Conservation (phyloP, 129 eudicot genomes). For the Dittrichia graveolens region DNA sequence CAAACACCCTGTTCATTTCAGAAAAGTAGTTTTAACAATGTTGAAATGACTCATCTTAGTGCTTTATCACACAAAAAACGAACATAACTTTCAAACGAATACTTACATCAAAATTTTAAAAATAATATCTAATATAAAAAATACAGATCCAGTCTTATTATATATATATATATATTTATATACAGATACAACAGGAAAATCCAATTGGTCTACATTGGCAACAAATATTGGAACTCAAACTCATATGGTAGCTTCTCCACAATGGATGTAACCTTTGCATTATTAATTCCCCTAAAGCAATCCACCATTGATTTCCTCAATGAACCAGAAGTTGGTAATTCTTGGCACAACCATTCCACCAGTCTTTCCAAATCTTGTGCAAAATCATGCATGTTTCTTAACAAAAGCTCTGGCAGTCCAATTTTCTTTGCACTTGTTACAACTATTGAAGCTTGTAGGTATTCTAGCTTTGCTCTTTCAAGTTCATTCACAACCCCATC, state of each 20-base stretch:
- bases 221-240: slow-evolving; percentile 78
- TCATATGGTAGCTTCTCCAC: slow-evolving; percentile 83
- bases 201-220: slow-evolving; percentile 47
- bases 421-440: slow-evolving; percentile 67
- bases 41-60: too few species aligned
- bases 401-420: slow-evolving; percentile 78
- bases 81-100: too few species aligned
- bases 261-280: slow-evolving; percentile 52
- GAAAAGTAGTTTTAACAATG: too few species aligned
- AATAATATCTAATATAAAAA: too few species aligned
- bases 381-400: slow-evolving; percentile 66
- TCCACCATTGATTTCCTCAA: slow-evolving; percentile 91
- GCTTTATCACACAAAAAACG: too few species aligned
- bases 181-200: slow-evolving; percentile 15
- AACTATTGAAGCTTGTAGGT: slow-evolving; percentile 76
- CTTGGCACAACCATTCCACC: slow-evolving; percentile 84
- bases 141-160: neutral
- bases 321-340: slow-evolving; percentile 85
- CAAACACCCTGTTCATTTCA: too few species aligned
- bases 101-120: too few species aligned
- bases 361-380: slow-evolving; percentile 56
- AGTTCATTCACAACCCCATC: slow-evolving; percentile 72
- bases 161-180: neutral
- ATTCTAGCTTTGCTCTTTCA: slow-evolving; percentile 82
- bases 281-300: slow-evolving; percentile 62